A percentile compares a stretch with the other conserved stretches of the same genome.
These are phyloP conservation scores for Penicillium atrosanguineum DNA, from an alignment of 495 filamentous ascomycete species.

Conservation along the genomic window DNA sequence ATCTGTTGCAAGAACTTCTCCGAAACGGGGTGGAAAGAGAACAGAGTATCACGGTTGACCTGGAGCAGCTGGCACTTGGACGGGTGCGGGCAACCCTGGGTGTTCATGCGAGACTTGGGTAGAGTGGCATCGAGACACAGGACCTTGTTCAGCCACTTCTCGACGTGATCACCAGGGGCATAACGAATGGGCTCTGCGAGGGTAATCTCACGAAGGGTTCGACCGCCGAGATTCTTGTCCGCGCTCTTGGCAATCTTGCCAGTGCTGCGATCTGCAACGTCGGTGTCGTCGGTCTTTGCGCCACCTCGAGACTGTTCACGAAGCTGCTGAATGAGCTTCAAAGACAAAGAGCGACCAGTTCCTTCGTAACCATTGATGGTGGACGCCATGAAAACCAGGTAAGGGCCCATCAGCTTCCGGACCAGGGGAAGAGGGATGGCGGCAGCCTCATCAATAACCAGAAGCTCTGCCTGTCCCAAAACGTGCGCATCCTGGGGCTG, in stretches of 20 bases:
- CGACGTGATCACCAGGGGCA: conserved; percentile 82
- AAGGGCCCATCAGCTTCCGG: conserved; percentile 93
- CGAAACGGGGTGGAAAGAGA: conserved; percentile 95
- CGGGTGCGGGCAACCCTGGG: conserved; percentile 83
- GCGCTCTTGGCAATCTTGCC: conserved; percentile 64
- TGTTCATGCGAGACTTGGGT: conserved; percentile 69
- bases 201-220: conserved; percentile 89
- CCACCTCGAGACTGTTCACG: conserved; percentile 80
- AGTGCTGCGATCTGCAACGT: conserved; percentile 70
- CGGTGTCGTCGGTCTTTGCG: conserved; percentile 53
- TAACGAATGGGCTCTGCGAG: conserved; percentile 94
- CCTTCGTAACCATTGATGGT: conserved; percentile 99
- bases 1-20: conserved; percentile 98
- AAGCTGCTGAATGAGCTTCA: conserved; percentile 97
- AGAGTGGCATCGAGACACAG: conserved; percentile 91
- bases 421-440: conserved; percentile 94
- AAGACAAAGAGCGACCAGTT: conserved; percentile 87
- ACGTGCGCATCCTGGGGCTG: conserved; percentile 94
- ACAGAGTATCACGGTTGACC: conserved; percentile 95
- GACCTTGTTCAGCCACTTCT: conserved; percentile 94
- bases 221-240: conserved; percentile 61
- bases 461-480: conserved; percentile 89
- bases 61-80: conserved; percentile 85
- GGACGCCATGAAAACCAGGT: conserved; percentile 98
- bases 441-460: conserved; percentile 97